Conservation (phyloP, 225 moss, liverwort and hornwort genomes). For the Climacium dendroides region DNA sequence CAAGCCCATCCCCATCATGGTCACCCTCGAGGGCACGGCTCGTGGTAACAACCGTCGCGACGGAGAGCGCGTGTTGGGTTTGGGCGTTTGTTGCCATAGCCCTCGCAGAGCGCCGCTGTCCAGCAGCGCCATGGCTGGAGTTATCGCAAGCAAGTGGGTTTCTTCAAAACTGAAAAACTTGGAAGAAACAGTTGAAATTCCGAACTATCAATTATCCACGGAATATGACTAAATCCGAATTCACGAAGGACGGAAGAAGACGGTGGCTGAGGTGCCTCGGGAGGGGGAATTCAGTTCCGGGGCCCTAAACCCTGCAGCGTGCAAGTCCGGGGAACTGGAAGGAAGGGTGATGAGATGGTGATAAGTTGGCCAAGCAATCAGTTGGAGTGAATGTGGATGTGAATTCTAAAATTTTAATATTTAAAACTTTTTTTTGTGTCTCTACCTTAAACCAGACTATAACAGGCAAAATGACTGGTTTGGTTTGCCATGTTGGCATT, state of each 20-base stretch:
- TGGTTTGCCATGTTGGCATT: rapidly evolving
- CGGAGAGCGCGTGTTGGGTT: neutral
- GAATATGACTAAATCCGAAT: neutral
- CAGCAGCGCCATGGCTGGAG: slow-evolving; percentile 26
- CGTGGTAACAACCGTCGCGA: slow-evolving; percentile 11
- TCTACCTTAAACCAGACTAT: too few species aligned
- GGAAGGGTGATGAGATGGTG: neutral
- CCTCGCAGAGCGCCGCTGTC: slow-evolving; percentile 29
- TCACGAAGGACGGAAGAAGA: neutral
- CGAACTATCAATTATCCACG: neutral
- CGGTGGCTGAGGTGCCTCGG: neutral
- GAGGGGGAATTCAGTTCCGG: neutral
- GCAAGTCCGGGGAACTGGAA: neutral
- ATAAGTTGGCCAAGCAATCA: neutral
- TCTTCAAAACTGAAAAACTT: neutral
- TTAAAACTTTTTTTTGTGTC: too few species aligned
- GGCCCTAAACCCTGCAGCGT: neutral
- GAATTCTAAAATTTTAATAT: too few species aligned
- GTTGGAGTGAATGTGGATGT: neutral
- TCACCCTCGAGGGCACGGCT: slow-evolving; percentile 36
- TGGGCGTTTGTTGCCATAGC: slow-evolving; percentile 20
- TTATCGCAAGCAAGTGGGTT: neutral
- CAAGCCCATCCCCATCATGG: slow-evolving; percentile 83
- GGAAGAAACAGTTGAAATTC: neutral
- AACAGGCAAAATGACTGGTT: rapidly evolving